Base-by-base conservation (phyloP, 2,329 filamentous ascomycete genomes). In the Pseudocercospora vitis region DNA sequence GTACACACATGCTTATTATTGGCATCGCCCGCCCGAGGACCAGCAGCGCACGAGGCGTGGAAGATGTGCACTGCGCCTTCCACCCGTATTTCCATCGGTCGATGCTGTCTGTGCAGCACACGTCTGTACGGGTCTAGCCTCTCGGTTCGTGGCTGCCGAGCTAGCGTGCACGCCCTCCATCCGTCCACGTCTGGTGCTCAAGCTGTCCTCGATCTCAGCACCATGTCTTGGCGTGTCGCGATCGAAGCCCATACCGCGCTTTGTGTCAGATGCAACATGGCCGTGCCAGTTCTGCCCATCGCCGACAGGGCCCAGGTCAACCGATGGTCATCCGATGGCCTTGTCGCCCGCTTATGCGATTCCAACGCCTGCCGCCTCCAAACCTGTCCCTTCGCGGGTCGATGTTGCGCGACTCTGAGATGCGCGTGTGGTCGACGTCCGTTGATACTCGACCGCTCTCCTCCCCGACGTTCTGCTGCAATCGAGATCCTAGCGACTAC, bases 361-460 rank as follows among this genome's bases (percentile, higher is more conserved):
- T 11, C 35, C 35, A 18, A 39, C 14, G 21, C 35, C 35, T 18
- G 16, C 21, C 35, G 35, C 14, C 35, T 18, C 35, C 18, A 11
- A 7, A 21, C 35, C 6, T 6, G 18, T 24, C 39, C 23, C 12
- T 12, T 23, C 12, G 6, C 39, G 24, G 39, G 11, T 44, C 39
- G 39, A 44, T 44, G 39, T 28, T 28, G 40, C 40, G 40, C 40
- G 40, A 45, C 40, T 29, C 40, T 45, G 21, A 45, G 40, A 45
- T 45, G 40, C 40, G 40, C 40, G 40, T 28, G 23, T 45, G 40
- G 21, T 45, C n/a, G 21, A 12, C n/a, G 40, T 12, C 14, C 40
- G 12, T 19, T 11, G 40, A 45, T 23, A 7, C 40, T 29, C 14
- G 40, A 45, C 23, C 9, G 14, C 23, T 26, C 7, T 7, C n/a